These are phyloP conservation scores for Nakataea oryzae DNA, from an alignment of 2,329 filamentous ascomycete species.

Conservation along the genomic window DNA sequence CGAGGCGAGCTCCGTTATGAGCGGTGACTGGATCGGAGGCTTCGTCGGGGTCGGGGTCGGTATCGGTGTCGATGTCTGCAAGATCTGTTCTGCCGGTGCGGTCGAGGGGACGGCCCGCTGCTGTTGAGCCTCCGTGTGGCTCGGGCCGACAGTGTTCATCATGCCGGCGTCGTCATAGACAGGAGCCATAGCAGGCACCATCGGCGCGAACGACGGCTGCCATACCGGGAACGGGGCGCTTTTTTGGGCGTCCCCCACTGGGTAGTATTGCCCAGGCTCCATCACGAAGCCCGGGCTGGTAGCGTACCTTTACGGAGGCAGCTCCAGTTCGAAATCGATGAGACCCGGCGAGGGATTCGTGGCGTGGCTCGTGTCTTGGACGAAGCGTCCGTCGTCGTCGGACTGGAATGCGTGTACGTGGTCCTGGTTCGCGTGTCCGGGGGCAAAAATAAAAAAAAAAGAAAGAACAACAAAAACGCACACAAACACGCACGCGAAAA, in stretches of 20 bases:
- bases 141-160: background rate
- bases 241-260: background rate
- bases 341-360: background rate
- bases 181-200: background rate
- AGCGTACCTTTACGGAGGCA: background rate
- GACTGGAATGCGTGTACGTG: constrained; percentile 2
- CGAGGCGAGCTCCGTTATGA: background rate
- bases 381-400: background rate
- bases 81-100: background rate
- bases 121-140: background rate
- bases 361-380: background rate
- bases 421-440: background rate
- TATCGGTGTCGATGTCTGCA: too few species aligned
- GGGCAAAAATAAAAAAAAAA: background rate
- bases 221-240: background rate
- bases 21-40: background rate
- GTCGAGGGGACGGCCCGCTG: background rate
- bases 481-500: background rate
- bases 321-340: background rate
- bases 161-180: background rate
- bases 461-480: background rate
- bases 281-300: constrained; percentile 13
- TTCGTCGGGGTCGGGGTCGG: background rate
- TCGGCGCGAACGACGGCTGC: background rate
- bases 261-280: constrained; percentile 12